phyloP scores from a whole-genome alignment of 2,329 filamentous ascomycete genomes.

The Aschersonia sp. region DNA sequence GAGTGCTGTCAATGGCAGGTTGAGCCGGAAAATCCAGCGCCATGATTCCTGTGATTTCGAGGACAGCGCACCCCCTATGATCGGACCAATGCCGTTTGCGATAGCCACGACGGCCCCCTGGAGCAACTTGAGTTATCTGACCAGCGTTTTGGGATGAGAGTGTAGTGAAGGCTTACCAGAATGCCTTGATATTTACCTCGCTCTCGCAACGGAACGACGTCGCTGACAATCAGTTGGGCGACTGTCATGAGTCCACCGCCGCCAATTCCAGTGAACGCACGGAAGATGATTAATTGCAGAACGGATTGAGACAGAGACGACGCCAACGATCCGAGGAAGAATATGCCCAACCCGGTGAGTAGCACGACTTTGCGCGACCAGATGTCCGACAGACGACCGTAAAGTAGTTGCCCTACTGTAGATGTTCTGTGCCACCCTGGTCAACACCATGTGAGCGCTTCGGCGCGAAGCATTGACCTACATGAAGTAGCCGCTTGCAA shows the following conservation, averaged over 20 bases:
- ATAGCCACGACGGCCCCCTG: conserved; percentile 35
- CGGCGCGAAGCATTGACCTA: conserved; percentile 11
- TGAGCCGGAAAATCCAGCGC: conserved; percentile 40
- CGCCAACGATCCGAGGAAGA: conserved; percentile 27
- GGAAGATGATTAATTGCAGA: conserved; percentile 24
- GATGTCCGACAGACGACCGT: conserved; percentile 30
- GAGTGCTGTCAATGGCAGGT: conserved; percentile 34
- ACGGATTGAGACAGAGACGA: conserved; percentile 25
- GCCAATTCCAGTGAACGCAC: conserved; percentile 37
- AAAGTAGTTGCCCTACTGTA: conserved; percentile 29
- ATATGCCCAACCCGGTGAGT: conserved; percentile 22
- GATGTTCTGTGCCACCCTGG: conserved; percentile 17
- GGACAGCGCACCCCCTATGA: conserved; percentile 36
- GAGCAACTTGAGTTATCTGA: not conserved
- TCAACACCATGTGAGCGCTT: not conserved
- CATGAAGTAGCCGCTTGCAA: conserved; percentile 41
- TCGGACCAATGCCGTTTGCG: conserved; percentile 37
- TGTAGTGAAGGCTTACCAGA: conserved; percentile 14
- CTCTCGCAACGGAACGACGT: conserved; percentile 54
- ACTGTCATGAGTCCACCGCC: conserved; percentile 60
- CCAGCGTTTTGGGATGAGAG: not conserved
- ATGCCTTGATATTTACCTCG: conserved; percentile 59
- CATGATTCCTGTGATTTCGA: conserved; percentile 29
- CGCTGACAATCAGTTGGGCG: conserved; percentile 53
- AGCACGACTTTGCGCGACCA: conserved; percentile 28